These are phyloP conservation scores for Conringia planisiliqua DNA, from an alignment of 345 rosid species.

Conservation along the genomic window DNA sequence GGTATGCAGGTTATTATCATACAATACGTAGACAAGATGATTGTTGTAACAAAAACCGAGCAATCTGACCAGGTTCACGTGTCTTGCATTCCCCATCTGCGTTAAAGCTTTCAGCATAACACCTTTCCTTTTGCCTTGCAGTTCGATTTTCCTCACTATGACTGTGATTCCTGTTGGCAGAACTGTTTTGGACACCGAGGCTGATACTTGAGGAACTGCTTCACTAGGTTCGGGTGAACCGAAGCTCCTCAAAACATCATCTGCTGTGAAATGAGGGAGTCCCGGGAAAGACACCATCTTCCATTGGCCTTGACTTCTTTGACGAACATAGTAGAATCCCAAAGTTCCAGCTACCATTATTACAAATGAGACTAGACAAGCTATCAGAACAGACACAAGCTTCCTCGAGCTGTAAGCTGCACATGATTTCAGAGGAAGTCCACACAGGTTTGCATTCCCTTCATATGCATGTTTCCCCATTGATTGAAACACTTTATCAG, in stretches of 20 bases:
- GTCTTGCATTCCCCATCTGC: constrained; percentile 72
- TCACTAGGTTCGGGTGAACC: constrained; percentile 44
- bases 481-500: constrained; percentile 45
- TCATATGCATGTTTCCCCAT: constrained; percentile 63
- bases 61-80: constrained; percentile 68
- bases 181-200: constrained; percentile 60
- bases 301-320: constrained; percentile 62
- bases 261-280: constrained; percentile 72
- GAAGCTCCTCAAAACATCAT: constrained; percentile 71
- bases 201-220: constrained; percentile 34
- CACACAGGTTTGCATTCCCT: constrained; percentile 76
- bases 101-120: constrained; percentile 41
- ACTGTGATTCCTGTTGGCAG: constrained; percentile 91
- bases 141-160: constrained; percentile 57
- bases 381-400: constrained; percentile 49
- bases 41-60: constrained; percentile 87
- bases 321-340: constrained; percentile 49
- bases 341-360: constrained; percentile 45
- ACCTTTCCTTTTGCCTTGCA: constrained; percentile 45
- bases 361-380: constrained; percentile 44
- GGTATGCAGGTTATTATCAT: constrained; percentile 69
- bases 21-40: constrained; percentile 56
- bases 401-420: constrained; percentile 53
- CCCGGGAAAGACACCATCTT: constrained; percentile 72
- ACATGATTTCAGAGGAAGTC: constrained; percentile 67